Evolutionary conservation across 371 early-diverging fungal species (phyloP), one percentile per base, ranked within the genome.

Genomic region (Apophysomyces elegans): DNA sequence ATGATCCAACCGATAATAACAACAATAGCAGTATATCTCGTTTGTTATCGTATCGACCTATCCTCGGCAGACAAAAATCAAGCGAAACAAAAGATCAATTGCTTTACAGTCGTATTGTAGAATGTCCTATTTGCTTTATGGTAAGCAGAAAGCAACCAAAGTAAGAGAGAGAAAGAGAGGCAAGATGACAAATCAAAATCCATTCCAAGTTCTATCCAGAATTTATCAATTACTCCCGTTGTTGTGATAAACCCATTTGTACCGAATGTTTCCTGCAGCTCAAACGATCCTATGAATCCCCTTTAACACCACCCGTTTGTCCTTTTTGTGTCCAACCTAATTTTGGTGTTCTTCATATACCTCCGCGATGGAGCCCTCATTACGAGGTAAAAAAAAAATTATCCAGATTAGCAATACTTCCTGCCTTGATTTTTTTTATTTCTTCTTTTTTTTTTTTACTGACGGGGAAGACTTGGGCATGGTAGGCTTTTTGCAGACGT

Each of bases 261-360:
- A 93, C 95, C 13, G 95, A 95, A 63, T 96, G 96, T 74, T 94
- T 96, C 77, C 84, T 95, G 58, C 95, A 95, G 80, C 89, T 96
- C 74, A 91, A 88, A 76, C 84, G 95, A 59, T 84, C 84, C 47
- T 78, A 65, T 0, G 69, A 70, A 62, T 71, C 75, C 54, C 80
- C 85, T 26, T 43, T 65, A 26, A 73, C 77, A 59, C 80, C 91
- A 12, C 84, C 90, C 5, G 76, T 80, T 37, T 96, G 96, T 61
- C 96, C 96, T 1, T 96, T 86, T 72, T 96, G 96, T 75, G 91
- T 91, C 4, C 85, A 90, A 60, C 86, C 93, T 2, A 83, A 92
- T 63, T 89, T 96, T 74, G 95, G 95, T n/a, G 79, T 96, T 14
- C 68, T 88, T 4, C 94, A 95, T 75, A 64, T 74, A 39, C 78